phyloP scores from a whole-genome alignment of 257 asterid species.

The Lycium ferocissimum region DNA sequence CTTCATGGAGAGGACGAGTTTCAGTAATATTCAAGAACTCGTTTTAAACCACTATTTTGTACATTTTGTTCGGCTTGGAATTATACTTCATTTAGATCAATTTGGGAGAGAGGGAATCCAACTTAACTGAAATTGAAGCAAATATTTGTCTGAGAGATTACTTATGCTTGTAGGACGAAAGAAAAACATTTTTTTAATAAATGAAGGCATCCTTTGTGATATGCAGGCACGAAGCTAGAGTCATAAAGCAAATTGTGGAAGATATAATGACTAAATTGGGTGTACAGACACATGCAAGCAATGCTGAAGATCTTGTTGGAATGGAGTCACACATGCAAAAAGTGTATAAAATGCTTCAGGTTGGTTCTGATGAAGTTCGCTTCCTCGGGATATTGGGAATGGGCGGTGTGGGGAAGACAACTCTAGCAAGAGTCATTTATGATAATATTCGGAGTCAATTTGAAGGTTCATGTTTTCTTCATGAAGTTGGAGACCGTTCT shows the following conservation, averaged over 20 bases:
- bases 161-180: too few relatives aligned
- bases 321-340: not conserved
- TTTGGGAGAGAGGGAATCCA: not conserved
- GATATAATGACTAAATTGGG: not conserved
- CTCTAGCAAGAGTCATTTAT: conserved; percentile 3
- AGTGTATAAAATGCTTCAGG: not conserved
- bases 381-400: not conserved
- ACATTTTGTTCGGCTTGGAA: not conserved
- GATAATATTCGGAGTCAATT: not conserved
- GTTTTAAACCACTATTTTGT: not conserved
- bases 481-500: not conserved
- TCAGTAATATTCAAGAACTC: not conserved
- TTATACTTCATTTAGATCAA: not conserved
- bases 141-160: too few relatives aligned
- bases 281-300: not conserved
- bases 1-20: not conserved
- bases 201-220: not conserved
- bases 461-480: not conserved
- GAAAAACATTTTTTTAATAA: too few relatives aligned
- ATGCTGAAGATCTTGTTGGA: not conserved
- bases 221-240: conserved; percentile 9
- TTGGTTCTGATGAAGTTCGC: not conserved
- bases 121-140: not conserved
- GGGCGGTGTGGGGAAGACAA: conserved; percentile 18
- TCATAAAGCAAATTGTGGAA: not conserved